These are phyloP conservation scores for Vaccinium corymbosum DNA, from an alignment of 148 eudicot species.

Conservation along the genomic window DNA sequence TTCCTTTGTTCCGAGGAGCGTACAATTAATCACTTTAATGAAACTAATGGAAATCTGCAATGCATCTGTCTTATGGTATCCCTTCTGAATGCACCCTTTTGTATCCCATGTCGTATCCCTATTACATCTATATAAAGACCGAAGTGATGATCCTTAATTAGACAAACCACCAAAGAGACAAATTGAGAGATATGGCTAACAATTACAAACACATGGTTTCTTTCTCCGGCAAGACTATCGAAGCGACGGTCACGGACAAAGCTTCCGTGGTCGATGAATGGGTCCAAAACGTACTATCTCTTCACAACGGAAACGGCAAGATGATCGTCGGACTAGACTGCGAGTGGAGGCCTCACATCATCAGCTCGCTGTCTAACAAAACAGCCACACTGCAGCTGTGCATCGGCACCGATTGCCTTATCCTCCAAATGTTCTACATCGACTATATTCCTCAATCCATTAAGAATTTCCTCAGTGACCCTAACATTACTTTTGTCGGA, in stretches of 20 bases:
- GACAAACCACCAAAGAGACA: too few species aligned
- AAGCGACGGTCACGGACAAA: not conserved
- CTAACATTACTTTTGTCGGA: constrained; percentile 2
- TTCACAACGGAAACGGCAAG: not conserved
- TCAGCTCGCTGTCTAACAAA: not conserved
- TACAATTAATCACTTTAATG: too few species aligned
- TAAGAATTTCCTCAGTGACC: not conserved
- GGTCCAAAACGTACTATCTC: not conserved
- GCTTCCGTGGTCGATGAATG: constrained; percentile 7
- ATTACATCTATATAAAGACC: too few species aligned
- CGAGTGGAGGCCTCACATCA: not conserved
- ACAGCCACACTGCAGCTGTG: constrained; percentile 15
- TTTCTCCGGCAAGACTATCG: not conserved
- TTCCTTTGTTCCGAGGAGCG: too few species aligned
- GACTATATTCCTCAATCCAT: constrained; percentile 10
- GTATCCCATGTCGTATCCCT: too few species aligned
- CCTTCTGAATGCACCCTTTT: too few species aligned
- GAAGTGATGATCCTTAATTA: too few species aligned
- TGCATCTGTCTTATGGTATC: too few species aligned
- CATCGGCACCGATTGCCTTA: constrained; percentile 7
- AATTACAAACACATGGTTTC: not conserved
- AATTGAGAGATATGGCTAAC: too few species aligned
- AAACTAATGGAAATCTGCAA: too few species aligned
- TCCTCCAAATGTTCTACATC: constrained; percentile 1
- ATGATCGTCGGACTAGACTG: constrained; percentile 11